Evolutionary conservation across 2,329 filamentous ascomycete genomes (phyloP), one percentile per base, ranked within the genome.

Genomic region (Alternaria tenuissima): DNA sequence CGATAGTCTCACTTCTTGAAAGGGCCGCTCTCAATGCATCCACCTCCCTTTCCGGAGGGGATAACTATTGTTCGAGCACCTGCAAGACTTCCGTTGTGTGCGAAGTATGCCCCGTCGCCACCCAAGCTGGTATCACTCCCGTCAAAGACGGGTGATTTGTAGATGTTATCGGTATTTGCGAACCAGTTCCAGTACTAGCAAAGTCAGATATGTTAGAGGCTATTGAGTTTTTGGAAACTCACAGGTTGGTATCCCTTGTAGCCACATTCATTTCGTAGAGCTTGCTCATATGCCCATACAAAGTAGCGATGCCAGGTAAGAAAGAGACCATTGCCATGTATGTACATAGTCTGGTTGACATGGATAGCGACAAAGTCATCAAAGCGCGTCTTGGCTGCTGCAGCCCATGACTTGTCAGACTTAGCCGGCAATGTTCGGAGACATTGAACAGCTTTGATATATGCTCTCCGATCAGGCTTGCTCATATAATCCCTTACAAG

Each of bases 171-270:
- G 9, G 47, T 44, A n/a, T 57, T 41, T 34, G 55, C 30, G 18
- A 57, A 52, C 55, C 47, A 57, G 26, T 57, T 52, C 47, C 55
- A 57, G 47, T 52, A 57, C 55, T 57, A 32, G 30, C 5, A 26
- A 34, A 39, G 39, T 44, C 20, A 24, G n/a, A 38, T 28, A 32
- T 14, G 47, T 34, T n/a, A 8, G 3, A n/a, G 24, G 5, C 14
- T 9, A 5, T 20, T 2, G 12, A 24, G 41, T 18, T 12, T 8
- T 16, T 44, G 12, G 22, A 16, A 16, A 57, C 55, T 57, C 16
- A 57, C 55, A 8, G 55, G 55, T 38, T 57, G 55, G 12, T 57
- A 57, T n/a, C 55, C 55, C 28, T 52, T 43, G 30, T 57, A 57
- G 4, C 55, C 55, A 22, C 55, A 57, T 24, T 57, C 55, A 18